Base-by-base conservation (phyloP, 2,329 filamentous ascomycete genomes). In the Sclerotinia subarctica region DNA sequence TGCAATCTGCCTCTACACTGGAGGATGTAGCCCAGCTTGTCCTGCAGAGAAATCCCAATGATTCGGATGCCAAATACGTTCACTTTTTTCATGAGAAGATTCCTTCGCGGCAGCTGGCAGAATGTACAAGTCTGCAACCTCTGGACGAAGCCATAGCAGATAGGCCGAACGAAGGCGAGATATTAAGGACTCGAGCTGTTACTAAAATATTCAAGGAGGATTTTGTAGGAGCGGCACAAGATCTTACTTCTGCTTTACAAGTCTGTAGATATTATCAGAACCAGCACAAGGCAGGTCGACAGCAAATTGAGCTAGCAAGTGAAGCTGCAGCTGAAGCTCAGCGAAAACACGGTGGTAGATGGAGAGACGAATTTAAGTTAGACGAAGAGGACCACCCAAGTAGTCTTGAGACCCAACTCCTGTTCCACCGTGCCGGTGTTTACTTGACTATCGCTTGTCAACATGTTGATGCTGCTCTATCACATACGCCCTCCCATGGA, bases 11-110 rank as follows among this genome's bases (percentile, higher is more conserved):
- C 1, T 91, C 90, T 24, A 87, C 90, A 0, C 81, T 96, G 17
- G 91, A 95, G 73, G 90, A 92, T 69, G 89, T 95, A 3, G 91
- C 90, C 2, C 83, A 85, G 7, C 81, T 90, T 70, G 92, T 96
- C 44, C 79, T 95, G 70, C 87, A 91, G 77, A 84, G 91, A 70
- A 88, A 86, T 69, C 82, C 86, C n/a, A 77, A 83, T 63, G 88
- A 93, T 75, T 79, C 83, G 54, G 90, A 95, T 75, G 92, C 91
- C 38, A 90, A 90, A 78, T 95, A 95, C 76, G 92, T 95, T n/a
- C 90, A 95, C 77, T 95, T 94, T 80, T 96, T 96, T 78, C 91
- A 94, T 79, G 91, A 96, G 79, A 95, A 94, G 84, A 94, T 95
- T 35, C 90, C 91, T 1, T 90, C 88, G 52, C 82, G 90, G 53